Evolutionary conservation across 2,329 filamentous ascomycete species (phyloP).

Genomic region (Zymoseptoria passerinii): DNA sequence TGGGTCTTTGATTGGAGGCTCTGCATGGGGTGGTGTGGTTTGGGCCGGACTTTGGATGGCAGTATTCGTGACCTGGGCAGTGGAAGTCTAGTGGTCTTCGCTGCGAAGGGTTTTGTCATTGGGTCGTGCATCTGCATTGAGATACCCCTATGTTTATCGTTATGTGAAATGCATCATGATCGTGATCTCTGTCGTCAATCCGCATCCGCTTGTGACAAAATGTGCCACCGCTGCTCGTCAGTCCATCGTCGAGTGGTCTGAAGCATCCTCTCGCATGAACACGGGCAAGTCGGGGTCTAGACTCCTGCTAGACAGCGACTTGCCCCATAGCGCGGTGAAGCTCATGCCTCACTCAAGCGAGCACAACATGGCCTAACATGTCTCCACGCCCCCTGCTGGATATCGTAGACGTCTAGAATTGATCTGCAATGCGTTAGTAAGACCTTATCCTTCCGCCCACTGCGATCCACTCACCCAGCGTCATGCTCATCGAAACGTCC

Average conservation of each 20-base stretch:
- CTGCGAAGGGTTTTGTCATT: background rate
- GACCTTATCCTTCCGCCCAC: background rate
- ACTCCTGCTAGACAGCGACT: background rate
- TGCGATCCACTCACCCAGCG: slow-evolving; percentile 46
- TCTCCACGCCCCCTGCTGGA: background rate
- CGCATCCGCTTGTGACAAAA: background rate
- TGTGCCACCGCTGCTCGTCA: background rate
- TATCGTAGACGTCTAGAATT: slow-evolving; percentile 10
- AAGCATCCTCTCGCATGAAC: background rate
- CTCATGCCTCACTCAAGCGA: background rate
- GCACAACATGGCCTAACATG: background rate
- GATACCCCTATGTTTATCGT: background rate
- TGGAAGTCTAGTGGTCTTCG: slow-evolving; percentile 1
- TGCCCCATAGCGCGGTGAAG: background rate
- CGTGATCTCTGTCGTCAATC: slow-evolving; percentile 1
- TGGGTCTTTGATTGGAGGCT: slow-evolving; percentile 15
- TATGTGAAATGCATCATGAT: background rate
- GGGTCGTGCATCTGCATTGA: background rate
- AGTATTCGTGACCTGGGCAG: background rate
- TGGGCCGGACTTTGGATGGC: slow-evolving; percentile 3
- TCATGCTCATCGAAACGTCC: slow-evolving; percentile 61
- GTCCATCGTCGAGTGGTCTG: background rate
- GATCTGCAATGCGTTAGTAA: slow-evolving; percentile 7
- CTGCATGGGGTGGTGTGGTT: slow-evolving; percentile 3
- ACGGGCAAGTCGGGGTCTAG: background rate